Evolutionary conservation across 208 protist species (phyloP).

Genomic region (Naegleria fowleri): DNA sequence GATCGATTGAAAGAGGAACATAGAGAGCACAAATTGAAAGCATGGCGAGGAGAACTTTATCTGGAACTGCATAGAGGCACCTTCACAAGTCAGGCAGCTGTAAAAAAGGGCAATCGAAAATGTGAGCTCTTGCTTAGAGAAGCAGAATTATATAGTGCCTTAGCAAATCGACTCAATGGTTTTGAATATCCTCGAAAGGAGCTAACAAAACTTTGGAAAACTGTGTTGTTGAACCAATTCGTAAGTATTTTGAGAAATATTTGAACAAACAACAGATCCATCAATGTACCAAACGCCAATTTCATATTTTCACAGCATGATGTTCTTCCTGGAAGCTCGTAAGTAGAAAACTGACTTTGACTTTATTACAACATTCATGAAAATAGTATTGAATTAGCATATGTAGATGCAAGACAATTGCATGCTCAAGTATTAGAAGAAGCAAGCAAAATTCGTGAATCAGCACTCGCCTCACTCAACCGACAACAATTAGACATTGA

Average conservation of each 20-base stretch:
- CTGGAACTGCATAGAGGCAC: constrained; percentile 54
- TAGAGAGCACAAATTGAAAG: constrained; percentile 33
- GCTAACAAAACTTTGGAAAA: constrained; percentile 47
- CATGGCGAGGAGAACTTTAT: constrained; percentile 53
- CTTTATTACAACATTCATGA: too few species aligned
- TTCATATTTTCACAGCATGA: constrained; percentile 40
- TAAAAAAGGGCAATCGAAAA: constrained; percentile 50
- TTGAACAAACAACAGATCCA: too few species aligned
- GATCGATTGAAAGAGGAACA: background rate
- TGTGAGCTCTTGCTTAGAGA: constrained; percentile 48
- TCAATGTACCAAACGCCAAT: too few species aligned
- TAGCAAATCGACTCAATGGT: background rate
- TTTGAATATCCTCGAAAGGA: background rate
- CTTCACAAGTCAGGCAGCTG: constrained; percentile 36
- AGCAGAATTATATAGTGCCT: constrained; percentile 37
- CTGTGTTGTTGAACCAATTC: constrained; percentile 44
- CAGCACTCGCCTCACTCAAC: background rate
- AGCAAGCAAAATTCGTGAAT: background rate
- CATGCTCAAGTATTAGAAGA: background rate
- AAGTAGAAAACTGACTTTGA: too few species aligned
- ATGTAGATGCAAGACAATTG: constrained; percentile 33
- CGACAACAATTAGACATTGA: background rate
- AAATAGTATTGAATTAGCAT: constrained; percentile 34
- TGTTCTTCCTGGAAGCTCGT: constrained; percentile 45
- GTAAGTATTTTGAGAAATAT: too few species aligned